Evolutionary conservation across 352 stramenopile genomes (phyloP).

Genomic region (Globisporangium viniferum): DNA sequence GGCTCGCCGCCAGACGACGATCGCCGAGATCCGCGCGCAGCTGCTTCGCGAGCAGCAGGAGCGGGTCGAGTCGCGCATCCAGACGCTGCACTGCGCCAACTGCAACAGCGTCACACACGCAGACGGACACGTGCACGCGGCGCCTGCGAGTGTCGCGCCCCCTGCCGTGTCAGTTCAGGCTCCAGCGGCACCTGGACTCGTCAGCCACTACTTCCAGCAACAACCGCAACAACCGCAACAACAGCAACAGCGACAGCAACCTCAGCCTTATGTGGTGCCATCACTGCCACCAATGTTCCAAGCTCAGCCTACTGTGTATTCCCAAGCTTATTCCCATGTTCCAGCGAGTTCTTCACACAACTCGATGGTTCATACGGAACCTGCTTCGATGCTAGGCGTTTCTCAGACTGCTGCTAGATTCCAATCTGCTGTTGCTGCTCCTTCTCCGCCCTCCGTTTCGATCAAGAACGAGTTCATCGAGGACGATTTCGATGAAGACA

Average conservation of each 20-base stretch:
- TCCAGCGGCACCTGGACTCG: background rate
- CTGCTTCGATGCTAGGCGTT: background rate
- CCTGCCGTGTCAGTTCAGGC: background rate
- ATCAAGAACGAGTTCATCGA: slow-evolving; percentile 53
- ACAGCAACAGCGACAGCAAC: background rate
- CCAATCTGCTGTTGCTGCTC: background rate
- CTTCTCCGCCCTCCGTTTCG: background rate
- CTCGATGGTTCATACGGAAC: background rate
- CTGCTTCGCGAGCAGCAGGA: slow-evolving; percentile 49
- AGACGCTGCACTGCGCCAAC: slow-evolving; percentile 31
- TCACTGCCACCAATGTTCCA: background rate
- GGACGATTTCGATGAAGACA: slow-evolving; percentile 62
- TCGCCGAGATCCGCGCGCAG: slow-evolving; percentile 43
- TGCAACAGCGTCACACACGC: slow-evolving; percentile 13
- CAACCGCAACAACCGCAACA: slow-evolving; percentile 1
- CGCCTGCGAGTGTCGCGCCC: background rate
- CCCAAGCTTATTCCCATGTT: background rate
- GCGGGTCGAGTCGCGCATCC: slow-evolving; percentile 46
- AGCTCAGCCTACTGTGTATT: background rate
- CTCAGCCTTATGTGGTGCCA: background rate
- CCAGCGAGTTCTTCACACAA: background rate
- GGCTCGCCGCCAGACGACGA: slow-evolving; percentile 24
- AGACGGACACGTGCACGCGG: background rate
- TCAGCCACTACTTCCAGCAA: slow-evolving; percentile 1
- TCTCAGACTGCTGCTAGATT: background rate